Percentiles rank a stretch among this genome's conserved stretches.
Evolutionary conservation across 306 rosid species (phyloP).

Genomic region (Castanospermum australe): DNA sequence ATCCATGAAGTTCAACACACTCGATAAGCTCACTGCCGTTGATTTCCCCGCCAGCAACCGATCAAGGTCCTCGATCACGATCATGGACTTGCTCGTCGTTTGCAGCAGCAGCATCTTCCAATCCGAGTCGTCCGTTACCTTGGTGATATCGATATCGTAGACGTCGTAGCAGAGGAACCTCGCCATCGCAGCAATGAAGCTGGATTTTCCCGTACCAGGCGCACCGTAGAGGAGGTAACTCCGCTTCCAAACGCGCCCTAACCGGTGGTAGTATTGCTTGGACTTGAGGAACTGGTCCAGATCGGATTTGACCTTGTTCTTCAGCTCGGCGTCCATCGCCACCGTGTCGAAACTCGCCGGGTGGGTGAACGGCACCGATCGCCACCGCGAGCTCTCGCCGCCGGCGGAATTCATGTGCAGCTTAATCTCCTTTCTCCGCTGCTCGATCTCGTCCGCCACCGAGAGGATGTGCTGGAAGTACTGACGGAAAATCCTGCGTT

Average conservation of each 20-base stretch:
- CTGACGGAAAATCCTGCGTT: constrained; percentile 74
- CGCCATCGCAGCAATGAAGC: constrained; percentile 92
- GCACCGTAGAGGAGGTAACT: constrained; percentile 82
- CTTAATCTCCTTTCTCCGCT: constrained; percentile 51
- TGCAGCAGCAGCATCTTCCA: constrained; percentile 58
- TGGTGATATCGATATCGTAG: constrained; percentile 71
- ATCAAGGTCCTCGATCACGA: constrained; percentile 82
- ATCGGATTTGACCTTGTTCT: constrained; percentile 69
- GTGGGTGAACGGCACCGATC: constrained; percentile 64
- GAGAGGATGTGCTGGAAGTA: constrained; percentile 84
- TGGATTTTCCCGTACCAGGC: constrained; percentile 82
- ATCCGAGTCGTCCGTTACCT: constrained; percentile 53
- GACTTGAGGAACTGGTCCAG: constrained; percentile 80
- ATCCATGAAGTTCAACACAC: constrained; percentile 84
- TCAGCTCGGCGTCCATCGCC: constrained; percentile 69
- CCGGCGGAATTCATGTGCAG: constrained; percentile 45
- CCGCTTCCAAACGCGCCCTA: constrained; percentile 96
- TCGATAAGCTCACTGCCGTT: constrained; percentile 48
- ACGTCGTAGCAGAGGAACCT: constrained; percentile 74
- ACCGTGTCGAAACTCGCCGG: constrained; percentile 86
- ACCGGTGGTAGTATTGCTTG: constrained; percentile 73
- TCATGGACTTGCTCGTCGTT: constrained; percentile 65
- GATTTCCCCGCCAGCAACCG: constrained; percentile 46
- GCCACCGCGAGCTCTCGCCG: constrained; percentile 54
- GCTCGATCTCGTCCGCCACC: constrained; percentile 66